A percentile compares a stretch with the other conserved stretches of the same genome.
Evolutionary conservation across 768 basidiomycete genomes (phyloP).

Genomic region (Naganishia onofrii): DNA sequence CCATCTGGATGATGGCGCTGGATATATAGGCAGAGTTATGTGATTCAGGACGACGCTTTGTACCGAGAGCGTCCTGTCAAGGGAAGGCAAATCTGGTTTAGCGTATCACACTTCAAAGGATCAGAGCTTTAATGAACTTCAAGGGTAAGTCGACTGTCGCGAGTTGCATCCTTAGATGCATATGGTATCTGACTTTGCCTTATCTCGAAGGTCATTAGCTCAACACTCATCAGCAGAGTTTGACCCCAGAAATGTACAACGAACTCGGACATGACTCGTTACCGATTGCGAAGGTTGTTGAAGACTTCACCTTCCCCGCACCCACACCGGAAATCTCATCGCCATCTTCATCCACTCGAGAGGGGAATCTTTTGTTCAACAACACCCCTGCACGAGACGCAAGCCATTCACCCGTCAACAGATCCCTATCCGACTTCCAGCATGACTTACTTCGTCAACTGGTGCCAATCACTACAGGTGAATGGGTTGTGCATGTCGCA

Average conservation of each 20-base stretch:
- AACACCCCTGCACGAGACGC: neutral
- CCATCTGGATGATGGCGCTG: too few relatives aligned
- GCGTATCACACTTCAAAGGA: too few relatives aligned
- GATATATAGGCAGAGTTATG: too few relatives aligned
- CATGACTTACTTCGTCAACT: neutral
- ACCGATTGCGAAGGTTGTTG: neutral
- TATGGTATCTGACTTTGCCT: too few relatives aligned
- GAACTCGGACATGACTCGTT: neutral
- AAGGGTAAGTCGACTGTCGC: too few relatives aligned
- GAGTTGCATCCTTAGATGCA: too few relatives aligned
- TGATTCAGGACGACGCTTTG: too few relatives aligned
- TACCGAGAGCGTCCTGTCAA: too few relatives aligned
- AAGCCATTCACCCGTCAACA: neutral
- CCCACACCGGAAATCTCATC: neutral
- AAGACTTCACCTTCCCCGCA: conserved; percentile 2
- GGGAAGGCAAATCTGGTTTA: too few relatives aligned
- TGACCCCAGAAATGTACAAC: neutral
- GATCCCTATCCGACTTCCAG: neutral
- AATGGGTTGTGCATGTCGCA: neutral
- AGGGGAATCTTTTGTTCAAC: neutral
- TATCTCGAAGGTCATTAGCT: too few relatives aligned
- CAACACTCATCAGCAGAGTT: neutral
- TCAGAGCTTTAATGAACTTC: too few relatives aligned
- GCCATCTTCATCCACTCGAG: neutral
- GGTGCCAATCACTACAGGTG: neutral